Conservation (phyloP, 441 rosid species). For the Eruca vesicaria region DNA sequence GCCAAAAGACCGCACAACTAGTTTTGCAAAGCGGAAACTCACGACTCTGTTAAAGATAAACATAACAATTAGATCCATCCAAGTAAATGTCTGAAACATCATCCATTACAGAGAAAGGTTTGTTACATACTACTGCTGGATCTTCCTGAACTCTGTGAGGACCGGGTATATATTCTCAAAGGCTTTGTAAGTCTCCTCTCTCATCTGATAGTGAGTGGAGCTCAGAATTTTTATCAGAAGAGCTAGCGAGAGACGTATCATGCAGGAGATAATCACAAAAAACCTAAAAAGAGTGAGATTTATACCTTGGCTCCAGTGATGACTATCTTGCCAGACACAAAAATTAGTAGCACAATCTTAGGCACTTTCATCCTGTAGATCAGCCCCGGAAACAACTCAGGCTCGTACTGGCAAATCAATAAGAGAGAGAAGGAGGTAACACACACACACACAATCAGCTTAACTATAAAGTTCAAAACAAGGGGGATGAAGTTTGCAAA, state of each 20-base stretch:
- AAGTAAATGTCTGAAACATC: not conserved
- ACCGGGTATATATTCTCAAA: slow-evolving; percentile 42
- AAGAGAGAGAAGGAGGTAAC: not conserved
- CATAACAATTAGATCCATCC: slow-evolving; percentile 2
- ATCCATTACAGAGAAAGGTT: not conserved
- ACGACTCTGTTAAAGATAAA: not conserved
- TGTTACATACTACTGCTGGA: slow-evolving; percentile 34
- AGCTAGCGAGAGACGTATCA: slow-evolving; percentile 1
- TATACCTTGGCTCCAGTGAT: slow-evolving; percentile 43
- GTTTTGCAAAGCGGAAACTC: not conserved
- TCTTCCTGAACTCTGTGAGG: slow-evolving; percentile 32
- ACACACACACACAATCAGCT: not conserved
- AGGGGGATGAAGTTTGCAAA: not conserved
- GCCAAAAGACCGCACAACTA: slow-evolving; percentile 9
- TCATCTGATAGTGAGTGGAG: slow-evolving; percentile 23
- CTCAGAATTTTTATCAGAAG: slow-evolving; percentile 17
- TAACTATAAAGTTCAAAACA: not conserved
- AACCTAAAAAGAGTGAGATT: slow-evolving; percentile 13
- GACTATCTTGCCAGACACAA: slow-evolving; percentile 40
- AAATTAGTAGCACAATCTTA: slow-evolving; percentile 37
- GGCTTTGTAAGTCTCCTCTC: slow-evolving; percentile 38
- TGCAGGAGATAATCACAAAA: slow-evolving; percentile 7
- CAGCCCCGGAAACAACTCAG: slow-evolving; percentile 38
- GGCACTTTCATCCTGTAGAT: slow-evolving; percentile 39
- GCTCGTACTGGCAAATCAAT: slow-evolving; percentile 31